phyloP scores from a whole-genome alignment of 495 filamentous ascomycete species.

The Aspergillus affinis region DNA sequence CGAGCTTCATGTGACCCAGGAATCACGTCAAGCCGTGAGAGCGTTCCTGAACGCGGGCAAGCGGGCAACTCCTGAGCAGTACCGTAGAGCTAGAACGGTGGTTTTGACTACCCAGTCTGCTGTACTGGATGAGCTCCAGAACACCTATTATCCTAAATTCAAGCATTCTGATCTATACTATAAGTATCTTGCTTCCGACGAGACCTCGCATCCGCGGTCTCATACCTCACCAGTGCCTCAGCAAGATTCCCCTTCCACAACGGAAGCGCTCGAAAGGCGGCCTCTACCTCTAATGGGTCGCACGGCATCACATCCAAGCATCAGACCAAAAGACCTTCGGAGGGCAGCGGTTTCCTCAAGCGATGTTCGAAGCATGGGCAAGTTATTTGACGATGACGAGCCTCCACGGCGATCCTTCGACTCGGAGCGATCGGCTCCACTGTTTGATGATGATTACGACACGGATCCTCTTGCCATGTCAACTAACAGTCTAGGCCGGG shows the following conservation, averaged over 20 bases:
- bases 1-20: slow-evolving; percentile 73
- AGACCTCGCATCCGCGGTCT: slow-evolving; percentile 55
- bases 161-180: slow-evolving; percentile 91
- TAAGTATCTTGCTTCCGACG: slow-evolving; percentile 90
- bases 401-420: slow-evolving; percentile 58
- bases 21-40: slow-evolving; percentile 65
- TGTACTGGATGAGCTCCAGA: slow-evolving; percentile 79
- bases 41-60: slow-evolving; percentile 76
- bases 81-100: slow-evolving; percentile 77
- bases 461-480: slow-evolving; percentile 62
- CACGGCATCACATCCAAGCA: slow-evolving; percentile 39
- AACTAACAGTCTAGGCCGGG: slow-evolving; percentile 54
- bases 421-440: slow-evolving; percentile 49
- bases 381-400: slow-evolving; percentile 47
- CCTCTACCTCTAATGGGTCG: slow-evolving; percentile 45
- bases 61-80: slow-evolving; percentile 74
- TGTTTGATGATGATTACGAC: slow-evolving; percentile 69
- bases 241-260: slow-evolving; percentile 26
- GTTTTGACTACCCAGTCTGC: slow-evolving; percentile 80
- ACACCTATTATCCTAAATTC: slow-evolving; percentile 77
- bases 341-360: slow-evolving; percentile 58
- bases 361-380: slow-evolving; percentile 48
- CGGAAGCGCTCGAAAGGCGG: slow-evolving; percentile 35
- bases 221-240: slow-evolving; percentile 24
- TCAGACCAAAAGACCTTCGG: slow-evolving; percentile 48